Conservation (phyloP, 2,329 filamentous ascomycete species). For the Monosporascus cannonballus region DNA sequence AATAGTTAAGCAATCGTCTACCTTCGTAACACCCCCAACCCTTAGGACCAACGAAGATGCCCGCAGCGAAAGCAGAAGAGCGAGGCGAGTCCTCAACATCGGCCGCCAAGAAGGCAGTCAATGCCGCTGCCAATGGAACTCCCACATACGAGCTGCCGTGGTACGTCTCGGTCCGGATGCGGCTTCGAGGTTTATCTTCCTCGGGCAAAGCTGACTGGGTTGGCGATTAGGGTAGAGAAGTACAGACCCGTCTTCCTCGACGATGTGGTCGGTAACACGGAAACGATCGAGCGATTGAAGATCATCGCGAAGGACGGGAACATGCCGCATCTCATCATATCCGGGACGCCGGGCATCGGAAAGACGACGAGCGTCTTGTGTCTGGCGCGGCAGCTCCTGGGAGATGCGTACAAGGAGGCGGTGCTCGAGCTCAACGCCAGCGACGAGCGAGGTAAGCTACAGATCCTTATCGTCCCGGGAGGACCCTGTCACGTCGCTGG, state of each 20-base stretch:
- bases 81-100: slow-evolving; percentile 56
- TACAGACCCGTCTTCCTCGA: slow-evolving; percentile 93
- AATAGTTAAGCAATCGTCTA: neutral
- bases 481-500: neutral
- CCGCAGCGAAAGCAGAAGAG: slow-evolving; percentile 43
- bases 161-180: slow-evolving; percentile 35
- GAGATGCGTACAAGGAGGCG: slow-evolving; percentile 93
- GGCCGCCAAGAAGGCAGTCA: slow-evolving; percentile 50
- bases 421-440: slow-evolving; percentile 94
- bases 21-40: neutral
- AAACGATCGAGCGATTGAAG: slow-evolving; percentile 94
- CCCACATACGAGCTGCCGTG: slow-evolving; percentile 72
- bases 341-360: slow-evolving; percentile 98
- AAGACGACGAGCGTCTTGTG: slow-evolving; percentile 96
- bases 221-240: slow-evolving; percentile 78
- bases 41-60: slow-evolving; percentile 30
- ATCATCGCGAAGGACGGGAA: slow-evolving; percentile 98
- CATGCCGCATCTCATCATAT: slow-evolving; percentile 99
- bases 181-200: neutral
- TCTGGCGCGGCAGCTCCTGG: slow-evolving; percentile 83
- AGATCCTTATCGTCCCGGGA: too few species aligned
- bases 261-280: slow-evolving; percentile 95
- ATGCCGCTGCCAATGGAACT: slow-evolving; percentile 42
- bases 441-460: slow-evolving; percentile 74
- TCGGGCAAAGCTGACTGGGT: neutral